Conservation (phyloP, 805 yeast species). For the Suhomyces faveliae region DNA sequence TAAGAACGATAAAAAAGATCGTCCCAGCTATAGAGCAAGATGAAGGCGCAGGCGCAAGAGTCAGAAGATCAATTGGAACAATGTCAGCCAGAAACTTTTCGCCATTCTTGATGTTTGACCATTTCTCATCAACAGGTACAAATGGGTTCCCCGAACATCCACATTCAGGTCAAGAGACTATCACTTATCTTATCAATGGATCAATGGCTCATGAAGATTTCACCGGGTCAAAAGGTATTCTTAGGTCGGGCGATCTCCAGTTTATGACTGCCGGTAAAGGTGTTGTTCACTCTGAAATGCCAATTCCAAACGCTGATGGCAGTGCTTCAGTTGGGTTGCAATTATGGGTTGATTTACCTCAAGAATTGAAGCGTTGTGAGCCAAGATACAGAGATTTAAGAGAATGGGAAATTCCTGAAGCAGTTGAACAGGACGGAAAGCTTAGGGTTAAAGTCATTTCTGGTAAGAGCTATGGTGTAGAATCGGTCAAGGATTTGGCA, state of each 20-base stretch:
- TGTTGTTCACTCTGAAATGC: constrained; percentile 84
- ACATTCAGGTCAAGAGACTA: constrained; percentile 79
- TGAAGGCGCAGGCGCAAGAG: constrained; percentile 88
- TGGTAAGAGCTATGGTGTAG: constrained; percentile 73
- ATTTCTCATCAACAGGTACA: constrained; percentile 61
- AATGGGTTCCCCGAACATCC: constrained; percentile 85
- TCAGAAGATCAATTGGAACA: constrained; percentile 77
- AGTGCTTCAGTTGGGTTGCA: constrained; percentile 64
- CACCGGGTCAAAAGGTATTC: constrained; percentile 76
- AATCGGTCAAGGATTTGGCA: constrained; percentile 70
- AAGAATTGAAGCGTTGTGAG: constrained; percentile 53
- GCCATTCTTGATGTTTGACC: constrained; percentile 82
- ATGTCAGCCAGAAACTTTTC: constrained; percentile 67
- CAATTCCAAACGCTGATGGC: constrained; percentile 51
- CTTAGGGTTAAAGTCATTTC: constrained; percentile 69
- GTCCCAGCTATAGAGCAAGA: constrained; percentile 62
- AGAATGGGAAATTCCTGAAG: constrained; percentile 69
- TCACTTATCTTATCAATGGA: constrained; percentile 65
- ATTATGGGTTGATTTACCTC: constrained; percentile 85
- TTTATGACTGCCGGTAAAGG: constrained; percentile 95
- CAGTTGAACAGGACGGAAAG: constrained; percentile 58
- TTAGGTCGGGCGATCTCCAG: constrained; percentile 81
- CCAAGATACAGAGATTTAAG: constrained; percentile 81
- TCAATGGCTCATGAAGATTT: constrained; percentile 81
- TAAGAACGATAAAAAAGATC: constrained; percentile 32